These are phyloP conservation scores for Artemisia tridentata DNA, from an alignment of 129 eudicot species.

Conservation along the genomic window DNA sequence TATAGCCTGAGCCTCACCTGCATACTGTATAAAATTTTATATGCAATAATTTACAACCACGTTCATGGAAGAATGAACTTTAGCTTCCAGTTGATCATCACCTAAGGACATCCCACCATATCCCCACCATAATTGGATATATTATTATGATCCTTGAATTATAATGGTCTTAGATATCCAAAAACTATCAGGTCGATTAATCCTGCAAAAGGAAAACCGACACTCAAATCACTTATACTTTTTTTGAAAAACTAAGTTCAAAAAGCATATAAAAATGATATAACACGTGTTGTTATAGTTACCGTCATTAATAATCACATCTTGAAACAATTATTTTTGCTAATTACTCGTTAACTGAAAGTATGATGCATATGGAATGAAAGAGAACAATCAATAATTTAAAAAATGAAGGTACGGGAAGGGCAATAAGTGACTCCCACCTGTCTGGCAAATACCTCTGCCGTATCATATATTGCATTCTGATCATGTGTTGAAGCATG, in stretches of 20 bases:
- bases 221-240: neutral
- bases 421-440: neutral
- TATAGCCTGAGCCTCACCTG: neutral
- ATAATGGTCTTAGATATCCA: slow-evolving; percentile 3
- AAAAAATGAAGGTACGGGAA: neutral
- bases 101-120: neutral
- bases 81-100: neutral
- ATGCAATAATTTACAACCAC: slow-evolving; percentile 6
- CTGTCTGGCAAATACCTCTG: slow-evolving; percentile 10
- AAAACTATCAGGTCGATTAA: slow-evolving; percentile 5
- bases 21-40: neutral
- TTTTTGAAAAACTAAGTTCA: neutral
- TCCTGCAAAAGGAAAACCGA: slow-evolving; percentile 16
- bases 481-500: neutral
- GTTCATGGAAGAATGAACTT: neutral
- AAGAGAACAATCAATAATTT: too few species aligned
- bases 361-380: too few species aligned
- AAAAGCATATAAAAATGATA: too few species aligned
- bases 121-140: neutral
- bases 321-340: too few species aligned
- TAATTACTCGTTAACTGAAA: too few species aligned
- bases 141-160: neutral
- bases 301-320: too few species aligned
- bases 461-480: slow-evolving; percentile 8
- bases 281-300: too few species aligned